A percentile compares a stretch with the other conserved stretches of the same genome.
Conservation (phyloP, 805 yeast genomes). For the Candida peoriensis region DNA sequence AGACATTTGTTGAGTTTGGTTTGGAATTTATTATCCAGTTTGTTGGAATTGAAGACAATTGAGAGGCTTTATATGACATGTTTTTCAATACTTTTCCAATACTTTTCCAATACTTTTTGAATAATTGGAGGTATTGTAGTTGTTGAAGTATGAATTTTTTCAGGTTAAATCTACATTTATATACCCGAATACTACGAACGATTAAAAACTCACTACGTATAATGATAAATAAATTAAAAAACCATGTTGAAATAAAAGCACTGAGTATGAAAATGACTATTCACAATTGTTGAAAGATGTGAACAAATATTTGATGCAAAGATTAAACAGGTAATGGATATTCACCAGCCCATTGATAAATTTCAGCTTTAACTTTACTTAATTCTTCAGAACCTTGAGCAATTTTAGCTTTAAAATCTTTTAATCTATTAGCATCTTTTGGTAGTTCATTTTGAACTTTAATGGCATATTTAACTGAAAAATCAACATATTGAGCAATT, state of each 20-base stretch:
- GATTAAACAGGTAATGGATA: conserved; percentile 66
- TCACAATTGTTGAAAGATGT: no score
- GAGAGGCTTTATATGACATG: not conserved
- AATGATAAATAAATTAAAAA: no score
- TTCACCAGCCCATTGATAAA: conserved; percentile 86
- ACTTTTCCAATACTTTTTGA: no score
- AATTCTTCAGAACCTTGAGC: conserved; percentile 69
- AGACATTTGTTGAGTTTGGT: conserved; percentile 2
- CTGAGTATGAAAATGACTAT: no score
- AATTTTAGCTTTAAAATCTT: conserved; percentile 88
- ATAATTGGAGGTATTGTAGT: no score
- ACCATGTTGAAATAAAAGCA: no score
- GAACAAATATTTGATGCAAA: no score
- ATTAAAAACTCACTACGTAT: no score
- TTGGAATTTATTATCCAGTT: not conserved
- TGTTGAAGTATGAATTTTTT: no score
- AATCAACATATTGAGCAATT: conserved; percentile 76
- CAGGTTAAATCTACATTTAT: no score
- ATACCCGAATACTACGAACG: no score
- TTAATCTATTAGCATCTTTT: conserved; percentile 88
- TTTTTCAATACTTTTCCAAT: no score
- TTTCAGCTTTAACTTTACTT: conserved; percentile 64
- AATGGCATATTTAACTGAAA: conserved; percentile 55
- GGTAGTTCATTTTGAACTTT: conserved; percentile 77
- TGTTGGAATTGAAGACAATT: not conserved